Conservation (phyloP, 2,329 filamentous ascomycete genomes). For the Didymella pomorum region DNA sequence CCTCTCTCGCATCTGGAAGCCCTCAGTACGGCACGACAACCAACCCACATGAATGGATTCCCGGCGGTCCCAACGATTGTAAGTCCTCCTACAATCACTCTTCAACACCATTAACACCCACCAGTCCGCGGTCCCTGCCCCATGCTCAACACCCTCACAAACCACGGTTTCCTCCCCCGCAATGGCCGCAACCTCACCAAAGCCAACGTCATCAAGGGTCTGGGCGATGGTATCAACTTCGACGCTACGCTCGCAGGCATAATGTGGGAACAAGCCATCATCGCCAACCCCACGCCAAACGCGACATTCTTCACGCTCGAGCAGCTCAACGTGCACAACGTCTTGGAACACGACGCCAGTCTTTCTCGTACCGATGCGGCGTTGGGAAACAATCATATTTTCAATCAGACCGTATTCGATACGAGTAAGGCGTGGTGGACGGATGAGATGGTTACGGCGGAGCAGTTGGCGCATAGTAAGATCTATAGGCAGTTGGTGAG, state of each 20-base stretch:
- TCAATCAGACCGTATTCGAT: slow-evolving; percentile 63
- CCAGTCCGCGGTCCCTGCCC: slow-evolving; percentile 44
- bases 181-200: slow-evolving; percentile 46
- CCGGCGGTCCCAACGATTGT: slow-evolving; percentile 28
- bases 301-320: slow-evolving; percentile 47
- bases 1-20: slow-evolving; percentile 16
- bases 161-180: slow-evolving; percentile 46
- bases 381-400: slow-evolving; percentile 61
- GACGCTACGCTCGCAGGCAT: slow-evolving; percentile 49
- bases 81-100: neutral
- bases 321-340: slow-evolving; percentile 57
- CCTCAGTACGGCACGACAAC: slow-evolving; percentile 11
- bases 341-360: slow-evolving; percentile 61
- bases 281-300: slow-evolving; percentile 39
- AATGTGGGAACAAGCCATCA: slow-evolving; percentile 57
- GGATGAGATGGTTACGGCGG: slow-evolving; percentile 43
- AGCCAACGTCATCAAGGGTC: slow-evolving; percentile 49
- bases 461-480: slow-evolving; percentile 55
- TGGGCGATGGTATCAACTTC: slow-evolving; percentile 57
- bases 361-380: slow-evolving; percentile 59
- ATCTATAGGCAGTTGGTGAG: slow-evolving; percentile 56
- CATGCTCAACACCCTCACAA: slow-evolving; percentile 48
- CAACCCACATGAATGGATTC: slow-evolving; percentile 31
- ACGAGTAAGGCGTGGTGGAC: slow-evolving; percentile 59
- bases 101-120: neutral